Base-by-base conservation (phyloP, 371 early-diverging fungal genomes). In the Mortierella sp. region DNA sequence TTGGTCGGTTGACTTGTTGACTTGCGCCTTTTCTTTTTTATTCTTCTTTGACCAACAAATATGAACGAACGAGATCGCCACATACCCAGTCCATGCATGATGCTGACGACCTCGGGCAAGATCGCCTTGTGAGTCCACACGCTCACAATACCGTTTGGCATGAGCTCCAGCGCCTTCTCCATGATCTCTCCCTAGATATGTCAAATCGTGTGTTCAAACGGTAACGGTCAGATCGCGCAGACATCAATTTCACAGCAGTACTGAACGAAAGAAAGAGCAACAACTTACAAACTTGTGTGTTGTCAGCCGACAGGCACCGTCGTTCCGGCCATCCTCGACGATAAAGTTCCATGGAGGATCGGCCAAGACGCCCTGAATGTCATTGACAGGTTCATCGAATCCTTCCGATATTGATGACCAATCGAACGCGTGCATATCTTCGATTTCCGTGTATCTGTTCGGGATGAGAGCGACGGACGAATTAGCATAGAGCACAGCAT, bases 341-440 rank as follows among this genome's bases (percentile, higher is more conserved):
- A 88, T 87, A 61, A 88, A 89, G 39, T 90, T 89, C 93, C 93
- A 92, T 66, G 91, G 91, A 14, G 91, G 93, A 80, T 92, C 93
- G 1, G 90, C 88, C 58, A 92, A 68, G 13, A 92, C 87, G 8
- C 93, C 91, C 64, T 92, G 84, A 37, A 83, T 65, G 29, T 83
- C 79, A 19, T 65, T 22, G 24, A 83, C 66, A 16, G 73, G 76
- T 22, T 74, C 76, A 2, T 75, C 75, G 41, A 83, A 83, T 7
- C 79, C 76, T 48, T 78, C 79, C 26, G 84, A 83, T 11, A 83
- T 64, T 10, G 73, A 66, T 1, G 40, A 29, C 84, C 84, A 83
- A 68, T 83, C 79, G 40, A 83, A 75, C 4, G 68, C 64, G 37
- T 41, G 31, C 72, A 83, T 73, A 22, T 69, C 69, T 8, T 41